Evolutionary conservation across 2,329 filamentous ascomycete species (phyloP), one percentile per base, ranked within the genome.

Genomic region (Stachybotrys elegans): DNA sequence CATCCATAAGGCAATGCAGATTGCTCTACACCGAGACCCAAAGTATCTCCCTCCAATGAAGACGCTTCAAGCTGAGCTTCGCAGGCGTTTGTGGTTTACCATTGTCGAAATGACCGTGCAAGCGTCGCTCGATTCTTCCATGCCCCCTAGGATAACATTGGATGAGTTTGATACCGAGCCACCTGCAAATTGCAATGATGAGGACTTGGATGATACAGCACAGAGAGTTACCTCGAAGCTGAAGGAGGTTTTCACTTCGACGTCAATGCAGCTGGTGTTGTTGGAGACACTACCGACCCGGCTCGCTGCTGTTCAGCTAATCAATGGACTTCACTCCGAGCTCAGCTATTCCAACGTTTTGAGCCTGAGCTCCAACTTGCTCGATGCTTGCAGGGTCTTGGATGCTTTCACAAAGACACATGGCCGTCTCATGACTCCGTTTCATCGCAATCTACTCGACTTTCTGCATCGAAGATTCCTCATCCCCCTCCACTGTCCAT

Each of bases 391-490:
- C 43, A 23, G 11, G 58, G 60, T n/a, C 7, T 34, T 7, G 16
- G 44, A 53, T 14, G 48, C 36, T 6, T 42, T 50, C 2, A 51
- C 54, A n/a, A 48, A 34, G 3, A 20, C 8, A n/a, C 20, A 13
- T 3, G 20, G 16, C 5, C 20, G 32, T n/a, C 8, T 4, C 16
- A 16, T 40, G 9, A 61, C 58, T 0, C 21, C 55, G 0, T 75
- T 74, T 45, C 68, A 73, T 32, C 58, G 66, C 2, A 77, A 77
- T 45, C 54, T 80, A 5, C 58, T 78, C 21, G 70, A 79, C 40
- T 71, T 73, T 32, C 61, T 76, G 0, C 62, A 76, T 4, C 72
- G 74, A 5, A 73, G 79, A 13, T 81, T 79, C 51, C 51, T 81
- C 3, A 67, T 82, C 13, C 66, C 70, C 1, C 61, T 83, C 0